Base-by-base conservation (phyloP, 2,329 filamentous ascomycete genomes). In the Hymenoscyphus fraxineus region DNA sequence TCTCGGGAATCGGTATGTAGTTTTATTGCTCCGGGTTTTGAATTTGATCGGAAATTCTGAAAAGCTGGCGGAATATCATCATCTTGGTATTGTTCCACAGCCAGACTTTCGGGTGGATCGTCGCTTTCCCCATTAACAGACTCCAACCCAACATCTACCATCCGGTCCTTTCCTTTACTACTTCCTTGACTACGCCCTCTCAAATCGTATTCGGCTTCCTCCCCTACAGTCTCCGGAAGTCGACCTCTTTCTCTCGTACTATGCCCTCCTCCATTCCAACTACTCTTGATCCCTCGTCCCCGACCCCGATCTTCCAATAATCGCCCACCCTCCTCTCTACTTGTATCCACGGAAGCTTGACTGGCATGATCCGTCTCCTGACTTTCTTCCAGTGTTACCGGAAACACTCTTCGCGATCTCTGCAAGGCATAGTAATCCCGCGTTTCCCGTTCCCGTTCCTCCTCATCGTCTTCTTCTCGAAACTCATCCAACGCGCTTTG, bases 361-460 rank as follows among this genome's bases (percentile, higher is more conserved):
- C 85, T 86, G 61, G 89, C 88, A 54, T 90, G 87, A 60, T 95
- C 93, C 2, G 90, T 86, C 71, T 96, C 93, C 1, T 90, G 89
- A 67, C 93, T 97, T 70, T 96, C 93, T 44, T 90, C 91, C 59
- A 97, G 79, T 70, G 91, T 87, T 77, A 90, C 92, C 15, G 89
- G 88, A 15, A 97, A 94, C 65, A 97, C 91, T 58, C 93, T 86
- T 70, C 95, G 86, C 69, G 94, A 98, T 71, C 90, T 85, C 77
- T 98, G 93, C 64, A 99, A 81, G 6, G 94, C 94, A 77, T 93
- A 96, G 70, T 95, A 88, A 77, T 98, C 95, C n/a, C 93, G 93
- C 40, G 94, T 91, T 74, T 98, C 94, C 62, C 93, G 83, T 72
- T 96, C 91, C 72, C 92, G 88, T 77, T 97, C 93, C 72, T 92